Base-by-base conservation (phyloP, 371 early-diverging fungal species). In the Capniomyces stellatus region DNA sequence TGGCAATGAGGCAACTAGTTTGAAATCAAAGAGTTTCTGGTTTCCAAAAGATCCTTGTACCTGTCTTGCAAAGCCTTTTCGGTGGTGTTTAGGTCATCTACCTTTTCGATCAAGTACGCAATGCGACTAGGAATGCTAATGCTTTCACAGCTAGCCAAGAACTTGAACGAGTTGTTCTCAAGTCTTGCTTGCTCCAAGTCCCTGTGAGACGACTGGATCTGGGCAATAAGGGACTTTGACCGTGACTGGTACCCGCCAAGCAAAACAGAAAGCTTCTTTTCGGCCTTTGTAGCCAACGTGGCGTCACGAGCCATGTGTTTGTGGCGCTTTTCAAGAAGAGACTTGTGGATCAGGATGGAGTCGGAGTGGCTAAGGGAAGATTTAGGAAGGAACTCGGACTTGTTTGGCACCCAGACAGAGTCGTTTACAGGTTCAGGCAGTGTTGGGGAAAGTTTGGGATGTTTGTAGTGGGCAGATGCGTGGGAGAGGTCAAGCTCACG, bases 301-400 rank as follows among this genome's bases (percentile, higher is more conserved):
- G 88, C 85, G 52, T 86, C 81, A 49, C 75, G 70, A n/a, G 75
- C 71, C 88, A 91, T 88, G 3, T 67, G 53, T 52, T 75, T 74
- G n/a, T 85, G 79, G 52, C 81, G 77, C 1, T 64, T 54, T 71
- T 76, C 46, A 27, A 66, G 52, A 3, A 60, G 57, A 13, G n/a
- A 2, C 1, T 56, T 51, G 24, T 68, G 46, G 24, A 52, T 57
- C 15, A 51, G 55, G 3, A 65, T 46, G 51, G 50, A 43, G 35
- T 55, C 53, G 1, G 41, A 54, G 2, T 25, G 8, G 31, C 51
- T 41, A n/a, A 60, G 43, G 8, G 29, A 18, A 0, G 31, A 25
- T 3, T 55, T 25, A 0, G 46, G 6, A 0, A 44, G 55, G n/a
- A 50, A 61, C 4, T 40, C 19, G 8, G 40, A 31, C 1, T 25